These are phyloP conservation scores for Mycena filopes DNA, from an alignment of 768 basidiomycete species.

Conservation along the genomic window DNA sequence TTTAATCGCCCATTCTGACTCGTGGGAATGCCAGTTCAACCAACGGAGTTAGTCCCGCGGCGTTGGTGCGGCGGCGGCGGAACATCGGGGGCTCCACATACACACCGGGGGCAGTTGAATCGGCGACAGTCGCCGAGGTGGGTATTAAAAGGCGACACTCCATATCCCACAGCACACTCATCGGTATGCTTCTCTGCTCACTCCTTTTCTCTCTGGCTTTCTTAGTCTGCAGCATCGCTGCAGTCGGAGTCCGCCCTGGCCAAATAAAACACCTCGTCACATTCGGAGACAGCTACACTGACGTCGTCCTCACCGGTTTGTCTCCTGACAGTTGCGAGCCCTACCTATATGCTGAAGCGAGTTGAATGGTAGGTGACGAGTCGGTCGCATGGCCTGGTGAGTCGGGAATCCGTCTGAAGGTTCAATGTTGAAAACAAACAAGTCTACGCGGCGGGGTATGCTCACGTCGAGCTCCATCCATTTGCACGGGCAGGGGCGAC, in stretches of 20 bases:
- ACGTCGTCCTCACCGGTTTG: slow-evolving; percentile 49
- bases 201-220: neutral
- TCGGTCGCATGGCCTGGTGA: slow-evolving; percentile 64
- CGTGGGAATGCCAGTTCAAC: no score
- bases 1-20: no score
- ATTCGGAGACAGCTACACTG: slow-evolving; percentile 76
- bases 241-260: slow-evolving; percentile 43
- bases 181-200: slow-evolving; percentile 1
- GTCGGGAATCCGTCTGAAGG: neutral
- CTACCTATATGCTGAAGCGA: no score
- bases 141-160: no score
- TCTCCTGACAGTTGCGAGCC: no score
- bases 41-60: no score
- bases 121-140: no score
- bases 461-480: slow-evolving; percentile 61
- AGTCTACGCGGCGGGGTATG: slow-evolving; percentile 66
- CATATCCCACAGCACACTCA: no score
- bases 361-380: slow-evolving; percentile 42
- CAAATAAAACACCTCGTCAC: slow-evolving; percentile 74
- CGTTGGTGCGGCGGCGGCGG: no score
- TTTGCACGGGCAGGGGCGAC: slow-evolving; percentile 73
- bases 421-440: neutral
- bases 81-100: no score
- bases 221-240: slow-evolving; percentile 4
- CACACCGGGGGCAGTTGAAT: no score